Evolutionary conservation across 176 grass and related monocot species (phyloP), one percentile per base, ranked within the genome.

Genomic region (Eleusine indica): DNA sequence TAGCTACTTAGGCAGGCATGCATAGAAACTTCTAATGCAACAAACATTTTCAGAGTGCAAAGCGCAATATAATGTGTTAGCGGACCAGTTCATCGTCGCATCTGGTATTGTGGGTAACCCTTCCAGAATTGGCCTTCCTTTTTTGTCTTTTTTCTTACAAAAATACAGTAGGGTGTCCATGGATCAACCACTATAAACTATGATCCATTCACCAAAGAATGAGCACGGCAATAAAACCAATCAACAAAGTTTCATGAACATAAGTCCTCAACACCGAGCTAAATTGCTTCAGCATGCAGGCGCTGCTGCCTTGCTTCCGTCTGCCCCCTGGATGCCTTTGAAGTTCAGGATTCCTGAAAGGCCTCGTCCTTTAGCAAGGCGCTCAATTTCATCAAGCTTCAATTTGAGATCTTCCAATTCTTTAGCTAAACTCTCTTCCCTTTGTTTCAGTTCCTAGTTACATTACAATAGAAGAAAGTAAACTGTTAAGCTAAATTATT

Each of bases 321-420:
- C 83, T 14, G 60, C 16, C 78, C 46, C 82, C 42, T 84, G 62
- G 62, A 88, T 75, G 28, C 75, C 77, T 78, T 90, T 92, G 9
- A 96, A 83, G 82, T 91, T 90, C 77, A 96, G 68, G 53, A 96
- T 90, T 71, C 94, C 94, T 76, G 91, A 72, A 76, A 96, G 80
- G 40, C 94, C 94, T 67, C 83, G 91, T 39, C 86, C 83, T 80
- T 85, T 86, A 18, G 91, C 91, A 16, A 93, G 90, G 66, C 42
- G 73, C 81, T 96, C 94, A 52, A 96, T 92, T 81, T 96, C 88
- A 77, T 25, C 48, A 3, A 96, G 83, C 80, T 91, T 96, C 83
- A 88, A 4, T 83, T 96, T 96, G 70, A 96, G 83, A 16, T 82
- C 71, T 60, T 93, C 88, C 70, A 93, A 3, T 83, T 96, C 91